Evolutionary conservation across 108 stramenopile genomes (phyloP), one percentile per base, ranked within the genome.

Genomic region (Craspedostauros australis): DNA sequence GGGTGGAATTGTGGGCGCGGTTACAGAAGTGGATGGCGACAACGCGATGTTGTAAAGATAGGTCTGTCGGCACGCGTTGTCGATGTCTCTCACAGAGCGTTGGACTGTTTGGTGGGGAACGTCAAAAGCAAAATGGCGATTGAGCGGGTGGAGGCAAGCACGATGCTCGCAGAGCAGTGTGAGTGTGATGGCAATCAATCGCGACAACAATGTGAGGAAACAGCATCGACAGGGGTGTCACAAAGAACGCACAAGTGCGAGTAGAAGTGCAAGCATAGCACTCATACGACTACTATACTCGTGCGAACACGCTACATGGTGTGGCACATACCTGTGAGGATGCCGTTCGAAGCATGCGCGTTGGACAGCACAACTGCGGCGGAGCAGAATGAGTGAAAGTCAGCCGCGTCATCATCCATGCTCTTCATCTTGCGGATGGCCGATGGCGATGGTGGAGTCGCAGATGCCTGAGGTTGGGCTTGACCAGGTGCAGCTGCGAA

Each of bases 61-160:
- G 7, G 48, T 50, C 14, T 78, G 72, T 4, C 74, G 65, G 22
- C 62, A 42, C 52, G 80, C 68, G 12, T 63, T 44, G 49, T 89
- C 87, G 50, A 84, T 82, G 42, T 89, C 83, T 38, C 83, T 66
- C 26, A 70, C 76, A 8, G 81, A 80, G 45, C 87, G 69, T 15
- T 65, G 70, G 12, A 79, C 73, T 59, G 50, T 23, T n/a, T n/a
- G 2, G 55, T 32, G 41, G 29, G 1, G 15, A 1, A 56, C 18
- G 8, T 44, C 43, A 44, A 8, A 9, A 8, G 34, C 12, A 36
- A 36, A 12, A 12, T 12, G 12, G 12, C 12, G 12, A 12, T 36
- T n/a, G n/a, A 12, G 12, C 12, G 43, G 43, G n/a, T 44, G 9
- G 8, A 9, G 14, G 19, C 19, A 18, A 18, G 12, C n/a, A n/a